Evolutionary conservation across 495 filamentous ascomycete species (phyloP).

Genomic region (Aspergillus sclerotiicarbonarius): DNA sequence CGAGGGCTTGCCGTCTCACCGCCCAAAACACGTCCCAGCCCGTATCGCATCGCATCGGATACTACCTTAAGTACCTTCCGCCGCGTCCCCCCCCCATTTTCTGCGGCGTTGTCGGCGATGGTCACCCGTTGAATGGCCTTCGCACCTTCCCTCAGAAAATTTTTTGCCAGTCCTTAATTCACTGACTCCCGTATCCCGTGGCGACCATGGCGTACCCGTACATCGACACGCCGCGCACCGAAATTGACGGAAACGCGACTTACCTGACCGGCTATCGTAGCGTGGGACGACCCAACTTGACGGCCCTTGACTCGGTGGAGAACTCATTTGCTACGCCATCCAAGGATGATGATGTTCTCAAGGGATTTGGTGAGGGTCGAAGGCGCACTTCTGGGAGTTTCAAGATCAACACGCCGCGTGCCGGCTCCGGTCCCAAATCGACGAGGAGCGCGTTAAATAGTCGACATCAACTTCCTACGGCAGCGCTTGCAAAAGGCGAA

Average conservation of each 20-base stretch:
- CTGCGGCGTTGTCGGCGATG: slow-evolving; percentile 25
- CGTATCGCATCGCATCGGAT: slow-evolving; percentile 6
- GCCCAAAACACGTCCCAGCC: slow-evolving; percentile 42
- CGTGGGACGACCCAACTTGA: slow-evolving; percentile 45
- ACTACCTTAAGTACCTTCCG: background rate
- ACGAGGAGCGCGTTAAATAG: slow-evolving; percentile 58
- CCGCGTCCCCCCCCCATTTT: background rate
- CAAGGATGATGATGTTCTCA: slow-evolving; percentile 70
- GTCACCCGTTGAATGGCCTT: slow-evolving; percentile 29
- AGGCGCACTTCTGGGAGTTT: slow-evolving; percentile 47
- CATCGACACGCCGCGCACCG: slow-evolving; percentile 77
- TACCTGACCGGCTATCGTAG: slow-evolving; percentile 60
- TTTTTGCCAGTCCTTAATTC: no score
- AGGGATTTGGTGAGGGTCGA: slow-evolving; percentile 61
- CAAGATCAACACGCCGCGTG: slow-evolving; percentile 68
- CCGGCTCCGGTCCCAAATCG: slow-evolving; percentile 48
- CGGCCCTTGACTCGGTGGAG: slow-evolving; percentile 77
- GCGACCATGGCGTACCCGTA: slow-evolving; percentile 48
- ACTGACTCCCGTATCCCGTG: no score
- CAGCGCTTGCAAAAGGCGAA: slow-evolving; percentile 63
- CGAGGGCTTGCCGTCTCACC: slow-evolving; percentile 19
- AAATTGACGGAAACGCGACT: slow-evolving; percentile 72
- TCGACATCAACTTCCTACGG: slow-evolving; percentile 60
- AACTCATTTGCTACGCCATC: slow-evolving; percentile 83
- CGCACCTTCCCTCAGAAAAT: background rate